Base-by-base conservation (phyloP, 2,329 filamentous ascomycete genomes). In the Calonectria naviculata region DNA sequence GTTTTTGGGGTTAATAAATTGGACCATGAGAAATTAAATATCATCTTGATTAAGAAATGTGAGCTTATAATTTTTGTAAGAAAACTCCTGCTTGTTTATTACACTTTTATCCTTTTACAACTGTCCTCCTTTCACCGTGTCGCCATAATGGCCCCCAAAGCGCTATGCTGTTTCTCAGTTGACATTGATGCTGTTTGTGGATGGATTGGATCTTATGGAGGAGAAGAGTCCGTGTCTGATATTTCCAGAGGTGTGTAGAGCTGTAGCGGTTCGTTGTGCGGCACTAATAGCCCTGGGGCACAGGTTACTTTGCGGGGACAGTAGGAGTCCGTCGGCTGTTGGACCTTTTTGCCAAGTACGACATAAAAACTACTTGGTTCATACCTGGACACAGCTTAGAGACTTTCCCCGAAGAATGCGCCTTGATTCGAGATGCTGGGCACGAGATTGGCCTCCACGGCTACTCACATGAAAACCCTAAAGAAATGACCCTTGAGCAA, bases 391-490 rank as follows among this genome's bases (percentile, higher is more conserved):
- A 88, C 75, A 84, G 81, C n/a, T 80, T 88, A 21, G 86, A 88
- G 76, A 86, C 86, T 0, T 87, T 88, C 71, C 85, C 85, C 0
- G 84, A 86, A 46, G 84, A 87, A 49, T 84, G 84, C 73, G 83
- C 83, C 12, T 80, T 82, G 47, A 84, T 87, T n/a, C 79, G 85
- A 31, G 87, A 84, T 81, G 87, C 82, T 5, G 85, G 84, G 1
- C 85, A 87, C 71, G 84, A 87, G 74, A 87, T 87, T 13, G 86
- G 88, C 19, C 84, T 90, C 36, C 93, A 95, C 75, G 93, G 92
- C 7, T 95, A 95, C 81, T 91, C 88, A 0, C 93, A 95, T 78
- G 93, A 95, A 80, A 94, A 95, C 78, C 92, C 93, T 0, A 86
- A 85, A 0, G 89, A 91, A 71, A 94, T 95, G 74, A 93, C 88